Percentiles rank a stretch among this genome's conserved stretches.
Conservation (phyloP, 2,329 filamentous ascomycete genomes). For the Botrytis medusae region DNA sequence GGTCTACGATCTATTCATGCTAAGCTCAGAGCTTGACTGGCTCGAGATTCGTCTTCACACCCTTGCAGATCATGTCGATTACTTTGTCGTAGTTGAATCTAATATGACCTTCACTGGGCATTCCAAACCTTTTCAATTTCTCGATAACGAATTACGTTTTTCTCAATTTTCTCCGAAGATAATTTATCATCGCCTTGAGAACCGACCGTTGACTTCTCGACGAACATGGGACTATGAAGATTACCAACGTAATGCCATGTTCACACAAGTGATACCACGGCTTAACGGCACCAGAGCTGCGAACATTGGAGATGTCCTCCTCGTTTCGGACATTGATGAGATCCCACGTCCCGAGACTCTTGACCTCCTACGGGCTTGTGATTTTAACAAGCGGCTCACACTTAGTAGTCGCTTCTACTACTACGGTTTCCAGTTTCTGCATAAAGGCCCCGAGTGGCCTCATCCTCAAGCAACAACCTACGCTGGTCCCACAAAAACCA, state of each 20-base stretch:
- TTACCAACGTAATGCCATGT: conserved; percentile 56
- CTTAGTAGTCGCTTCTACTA: conserved; percentile 42
- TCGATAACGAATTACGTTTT: conserved; percentile 53
- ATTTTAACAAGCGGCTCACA: conserved; percentile 40
- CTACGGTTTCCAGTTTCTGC: conserved; percentile 44
- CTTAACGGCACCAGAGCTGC: conserved; percentile 39
- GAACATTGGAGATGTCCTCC: conserved; percentile 43
- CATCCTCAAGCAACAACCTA: conserved; percentile 49
- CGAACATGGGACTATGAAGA: conserved; percentile 52
- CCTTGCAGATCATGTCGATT: conserved; percentile 58
- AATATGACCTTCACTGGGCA: conserved; percentile 58
- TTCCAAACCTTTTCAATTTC: conserved; percentile 54
- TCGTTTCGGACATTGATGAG: conserved; percentile 49
- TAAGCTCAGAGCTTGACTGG: conserved; percentile 65
- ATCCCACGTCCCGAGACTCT: conserved; percentile 43
- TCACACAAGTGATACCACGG: conserved; percentile 50
- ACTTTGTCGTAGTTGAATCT: conserved; percentile 64
- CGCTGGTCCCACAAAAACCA: conserved; percentile 40
- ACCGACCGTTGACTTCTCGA: conserved; percentile 42
- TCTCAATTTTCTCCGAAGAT: conserved; percentile 56
- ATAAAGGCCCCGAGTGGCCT: conserved; percentile 42
- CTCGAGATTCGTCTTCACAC: conserved; percentile 63
- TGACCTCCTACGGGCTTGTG: conserved; percentile 40
- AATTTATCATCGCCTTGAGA: conserved; percentile 56
- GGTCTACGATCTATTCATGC: conserved; percentile 61